phyloP scores from a whole-genome alignment of 345 rosid genomes.

The Arabis hirsuta region DNA sequence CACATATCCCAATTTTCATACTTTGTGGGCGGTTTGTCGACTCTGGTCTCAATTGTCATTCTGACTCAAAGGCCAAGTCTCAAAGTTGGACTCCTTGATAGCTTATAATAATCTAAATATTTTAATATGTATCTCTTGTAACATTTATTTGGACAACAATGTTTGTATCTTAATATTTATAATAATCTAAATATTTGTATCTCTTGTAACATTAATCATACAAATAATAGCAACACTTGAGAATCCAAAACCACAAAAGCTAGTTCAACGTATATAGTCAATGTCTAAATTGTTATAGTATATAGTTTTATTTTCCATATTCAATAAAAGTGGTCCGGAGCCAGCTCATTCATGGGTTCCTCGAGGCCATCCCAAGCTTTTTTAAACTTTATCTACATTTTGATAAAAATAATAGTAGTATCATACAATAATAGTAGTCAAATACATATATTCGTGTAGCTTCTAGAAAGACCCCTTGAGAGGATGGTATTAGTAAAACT shows the following conservation, averaged over 20 bases:
- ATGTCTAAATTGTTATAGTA: slow-evolving; percentile 6
- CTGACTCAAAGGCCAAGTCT: slow-evolving; percentile 36
- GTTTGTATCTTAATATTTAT: no score
- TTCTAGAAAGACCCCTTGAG: slow-evolving; percentile 8
- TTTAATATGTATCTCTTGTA: background rate
- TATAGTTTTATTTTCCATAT: slow-evolving; percentile 11
- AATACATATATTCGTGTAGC: slow-evolving; percentile 4
- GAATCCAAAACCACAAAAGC: slow-evolving; percentile 20
- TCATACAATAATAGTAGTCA: slow-evolving; percentile 22
- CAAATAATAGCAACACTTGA: slow-evolving; percentile 8
- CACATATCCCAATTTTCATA: slow-evolving; percentile 34
- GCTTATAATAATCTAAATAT: slow-evolving; percentile 4
- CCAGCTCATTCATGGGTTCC: slow-evolving; percentile 39
- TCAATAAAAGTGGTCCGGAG: slow-evolving; percentile 35
- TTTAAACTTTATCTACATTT: slow-evolving; percentile 2
- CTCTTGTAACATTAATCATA: background rate
- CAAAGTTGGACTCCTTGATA: slow-evolving; percentile 27
- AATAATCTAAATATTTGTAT: background rate
- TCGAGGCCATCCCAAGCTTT: background rate
- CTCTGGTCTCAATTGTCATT: slow-evolving; percentile 17
- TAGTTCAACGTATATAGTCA: slow-evolving; percentile 31
- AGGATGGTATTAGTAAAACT: background rate
- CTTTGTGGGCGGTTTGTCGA: slow-evolving; percentile 38
- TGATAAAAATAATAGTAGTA: background rate
- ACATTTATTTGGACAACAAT: no score